phyloP scores from a whole-genome alignment of 2,329 filamentous ascomycete species.

The Ceratocystis harringtonii region DNA sequence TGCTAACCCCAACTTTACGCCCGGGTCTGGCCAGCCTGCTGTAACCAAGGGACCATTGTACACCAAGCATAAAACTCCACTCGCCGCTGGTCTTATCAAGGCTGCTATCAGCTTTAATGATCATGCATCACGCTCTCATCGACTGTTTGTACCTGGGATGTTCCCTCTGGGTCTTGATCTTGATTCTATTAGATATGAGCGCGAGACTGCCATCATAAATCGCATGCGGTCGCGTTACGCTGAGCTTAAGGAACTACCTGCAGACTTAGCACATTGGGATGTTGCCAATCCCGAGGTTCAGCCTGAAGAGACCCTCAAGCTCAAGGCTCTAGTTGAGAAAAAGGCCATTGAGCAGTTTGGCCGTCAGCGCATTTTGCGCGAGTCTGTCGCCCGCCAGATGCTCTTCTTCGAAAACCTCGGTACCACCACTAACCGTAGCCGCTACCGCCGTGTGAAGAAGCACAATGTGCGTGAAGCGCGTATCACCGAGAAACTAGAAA shows the following conservation, averaged over 20 bases:
- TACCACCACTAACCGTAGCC: conserved; percentile 86
- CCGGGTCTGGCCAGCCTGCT: conserved; percentile 22
- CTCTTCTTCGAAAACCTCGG: conserved; percentile 90
- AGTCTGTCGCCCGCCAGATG: conserved; percentile 81
- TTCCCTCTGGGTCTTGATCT: conserved; percentile 82
- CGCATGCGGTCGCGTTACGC: conserved; percentile 71
- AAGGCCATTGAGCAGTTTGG: conserved; percentile 79
- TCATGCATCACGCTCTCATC: conserved; percentile 59
- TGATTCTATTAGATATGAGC: conserved; percentile 70
- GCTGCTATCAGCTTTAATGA: conserved; percentile 61
- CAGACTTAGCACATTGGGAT: conserved; percentile 80
- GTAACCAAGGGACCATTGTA: conserved; percentile 39
- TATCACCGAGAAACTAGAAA: conserved; percentile 97
- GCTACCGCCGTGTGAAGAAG: conserved; percentile 92
- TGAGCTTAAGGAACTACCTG: conserved; percentile 69
- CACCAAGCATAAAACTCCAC: conserved; percentile 63
- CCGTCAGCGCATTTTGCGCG: conserved; percentile 73
- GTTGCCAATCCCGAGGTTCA: conserved; percentile 50
- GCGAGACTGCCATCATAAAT: conserved; percentile 80
- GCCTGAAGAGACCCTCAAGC: conserved; percentile 68
- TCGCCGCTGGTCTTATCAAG: conserved; percentile 38
- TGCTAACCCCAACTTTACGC: conserved; percentile 25
- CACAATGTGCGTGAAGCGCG: conserved; percentile 87
- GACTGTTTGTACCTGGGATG: conserved; percentile 69
- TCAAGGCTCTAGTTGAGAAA: conserved; percentile 86